Evolutionary conservation across 768 basidiomycete species (phyloP).

Genomic region (Austroboletus eburneus): DNA sequence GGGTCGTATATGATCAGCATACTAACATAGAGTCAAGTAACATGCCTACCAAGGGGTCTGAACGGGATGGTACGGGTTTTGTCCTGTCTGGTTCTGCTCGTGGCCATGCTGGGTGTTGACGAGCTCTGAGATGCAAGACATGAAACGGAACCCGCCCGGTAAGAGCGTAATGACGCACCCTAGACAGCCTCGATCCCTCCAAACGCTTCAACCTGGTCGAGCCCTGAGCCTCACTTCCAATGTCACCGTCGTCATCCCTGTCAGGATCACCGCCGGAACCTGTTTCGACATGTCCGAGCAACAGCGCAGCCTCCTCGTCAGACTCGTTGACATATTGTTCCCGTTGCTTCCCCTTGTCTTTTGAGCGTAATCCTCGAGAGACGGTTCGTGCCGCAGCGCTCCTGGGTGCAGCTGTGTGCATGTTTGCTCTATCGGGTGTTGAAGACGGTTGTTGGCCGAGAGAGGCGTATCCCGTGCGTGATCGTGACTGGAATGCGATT

Average conservation of each 20-base stretch:
- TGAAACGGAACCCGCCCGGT: no score
- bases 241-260: constrained; percentile 36
- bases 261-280: constrained; percentile 31
- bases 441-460: constrained; percentile 23
- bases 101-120: constrained; percentile 13
- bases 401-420: constrained; percentile 31
- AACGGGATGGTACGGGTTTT: constrained; percentile 78
- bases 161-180: no score
- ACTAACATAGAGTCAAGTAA: not conserved
- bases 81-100: constrained; percentile 43
- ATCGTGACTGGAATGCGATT: constrained; percentile 45
- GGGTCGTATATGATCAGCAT: not conserved
- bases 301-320: constrained; percentile 55
- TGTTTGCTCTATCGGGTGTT: constrained; percentile 12
- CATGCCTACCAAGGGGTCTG: constrained; percentile 55
- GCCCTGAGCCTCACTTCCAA: constrained; percentile 29
- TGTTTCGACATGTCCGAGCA: constrained; percentile 35
- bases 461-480: constrained; percentile 47
- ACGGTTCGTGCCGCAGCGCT: constrained; percentile 30
- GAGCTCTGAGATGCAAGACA: constrained; percentile 15
- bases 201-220: constrained; percentile 25
- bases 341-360: constrained; percentile 43
- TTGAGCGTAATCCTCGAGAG: constrained; percentile 16
- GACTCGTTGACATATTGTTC: constrained; percentile 60
- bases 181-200: constrained; percentile 19